Evolutionary conservation across 2,329 filamentous ascomycete genomes (phyloP).

Genomic region (Pseudogymnoascus sp.): DNA sequence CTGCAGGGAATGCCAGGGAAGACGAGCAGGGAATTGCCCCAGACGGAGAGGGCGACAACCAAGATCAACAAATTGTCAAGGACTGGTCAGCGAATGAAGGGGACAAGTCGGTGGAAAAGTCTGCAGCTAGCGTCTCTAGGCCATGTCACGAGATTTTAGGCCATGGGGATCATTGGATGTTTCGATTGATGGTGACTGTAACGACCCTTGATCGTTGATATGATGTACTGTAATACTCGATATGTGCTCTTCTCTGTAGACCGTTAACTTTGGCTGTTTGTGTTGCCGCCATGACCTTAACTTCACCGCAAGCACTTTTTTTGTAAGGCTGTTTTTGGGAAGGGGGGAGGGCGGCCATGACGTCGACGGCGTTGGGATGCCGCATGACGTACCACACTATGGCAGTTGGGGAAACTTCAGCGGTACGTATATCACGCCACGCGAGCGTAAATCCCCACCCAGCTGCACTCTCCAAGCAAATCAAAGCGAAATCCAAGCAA

Average conservation of each 20-base stretch:
- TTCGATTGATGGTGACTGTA: background rate
- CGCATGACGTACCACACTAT: slow-evolving; percentile 3
- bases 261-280: background rate
- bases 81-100: background rate
- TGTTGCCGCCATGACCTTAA: background rate
- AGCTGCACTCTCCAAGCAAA: background rate
- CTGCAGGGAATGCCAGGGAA: background rate
- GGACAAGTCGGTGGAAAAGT: background rate
- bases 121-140: background rate
- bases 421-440: background rate
- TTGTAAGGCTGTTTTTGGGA: background rate
- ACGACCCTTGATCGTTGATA: background rate
- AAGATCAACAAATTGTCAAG: background rate
- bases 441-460: background rate
- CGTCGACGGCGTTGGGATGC: background rate
- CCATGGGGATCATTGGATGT: background rate
- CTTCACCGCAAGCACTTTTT: background rate
- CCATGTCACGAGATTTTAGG: background rate
- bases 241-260: background rate
- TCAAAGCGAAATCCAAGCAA: background rate
- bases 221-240: background rate
- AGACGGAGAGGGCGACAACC: background rate
- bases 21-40: slow-evolving; percentile 5
- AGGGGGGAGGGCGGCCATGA: background rate
- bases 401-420: background rate